Percentiles rank a stretch among this genome's conserved stretches.
Conservation (phyloP, 805 yeast species). For the Myxozyma mucilagina region DNA sequence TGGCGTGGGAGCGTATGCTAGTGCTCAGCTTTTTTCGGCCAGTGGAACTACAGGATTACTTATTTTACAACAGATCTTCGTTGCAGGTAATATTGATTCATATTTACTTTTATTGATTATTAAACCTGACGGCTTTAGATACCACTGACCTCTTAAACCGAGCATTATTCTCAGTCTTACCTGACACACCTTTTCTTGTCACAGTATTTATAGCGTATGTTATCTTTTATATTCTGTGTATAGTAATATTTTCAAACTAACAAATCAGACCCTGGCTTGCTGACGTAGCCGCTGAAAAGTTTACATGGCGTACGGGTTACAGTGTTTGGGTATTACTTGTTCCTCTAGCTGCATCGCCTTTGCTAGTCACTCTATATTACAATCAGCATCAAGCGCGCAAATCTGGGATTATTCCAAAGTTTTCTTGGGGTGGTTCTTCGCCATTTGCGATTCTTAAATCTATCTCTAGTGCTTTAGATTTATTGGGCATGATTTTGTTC, state of each 20-base stretch:
- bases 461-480: slow-evolving; percentile 51
- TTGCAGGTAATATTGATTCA: slow-evolving; percentile 23
- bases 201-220: slow-evolving; percentile 48
- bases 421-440: slow-evolving; percentile 15
- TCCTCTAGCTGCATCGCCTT: slow-evolving; percentile 43
- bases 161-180: slow-evolving; percentile 42
- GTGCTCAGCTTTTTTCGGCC: slow-evolving; percentile 44
- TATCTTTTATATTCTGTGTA: background rate
- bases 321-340: slow-evolving; percentile 52
- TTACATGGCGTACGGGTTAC: slow-evolving; percentile 56
- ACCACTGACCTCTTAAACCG: slow-evolving; percentile 46
- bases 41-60: slow-evolving; percentile 45
- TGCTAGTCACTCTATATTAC: slow-evolving; percentile 27
- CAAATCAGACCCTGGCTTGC: slow-evolving; percentile 33
- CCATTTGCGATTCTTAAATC: background rate
- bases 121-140: slow-evolving; percentile 37
- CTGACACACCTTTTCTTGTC: slow-evolving; percentile 46
- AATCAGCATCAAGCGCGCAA: slow-evolving; percentile 30
- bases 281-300: slow-evolving; percentile 36
- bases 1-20: slow-evolving; percentile 42
- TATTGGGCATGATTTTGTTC: slow-evolving; percentile 56
- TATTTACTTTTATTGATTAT: background rate
- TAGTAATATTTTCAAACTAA: too few species aligned
- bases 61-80: slow-evolving; percentile 42
- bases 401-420: slow-evolving; percentile 23